Base-by-base conservation (phyloP, 306 rosid genomes). In the Luffa aegyptiaca region DNA sequence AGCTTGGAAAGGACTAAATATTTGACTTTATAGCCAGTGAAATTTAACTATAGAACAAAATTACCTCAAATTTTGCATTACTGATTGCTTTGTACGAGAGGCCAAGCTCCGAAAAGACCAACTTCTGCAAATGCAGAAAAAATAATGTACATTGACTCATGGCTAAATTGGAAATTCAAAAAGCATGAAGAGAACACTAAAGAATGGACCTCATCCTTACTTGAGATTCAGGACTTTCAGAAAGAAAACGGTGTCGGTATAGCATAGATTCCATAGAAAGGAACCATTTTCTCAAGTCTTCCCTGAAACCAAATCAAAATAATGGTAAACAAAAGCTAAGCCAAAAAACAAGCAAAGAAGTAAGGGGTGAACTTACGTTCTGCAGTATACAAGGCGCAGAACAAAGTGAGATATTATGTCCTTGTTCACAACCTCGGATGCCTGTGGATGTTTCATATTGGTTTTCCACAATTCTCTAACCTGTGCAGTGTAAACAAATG, bases 271-370 rank as follows among this genome's bases (percentile, higher is more conserved):
- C 99, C 97, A 86, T 86, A 26, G 97, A 88, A 76, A 95, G 93
- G 82, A 95, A 93, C 99, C 99, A 95, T 86, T 91, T 95, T 82
- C 97, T 90, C 89, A 93, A 87, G 8, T 95, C 97, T 80, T 95
- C 99, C 82, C 99, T 93, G 63, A 65, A 17, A 75, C 35, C 80
- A 74, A 20, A 69, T 8, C 71, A 59, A 36, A 71, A 61, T 37
- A 76, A 75, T 16, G 61, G 44, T 61, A 18, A 76, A 62, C 79
- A 80, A 10, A 56, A 55, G 51, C 57, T 45, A 75, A 36, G 79
- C 68, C 72, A 37, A 64, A 9, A 66, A 39, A 21, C 21, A 39
- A 52, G 14, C 37, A 21, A 71, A 55, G 31, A 49, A 45, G 74
- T 16, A 76, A 17, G 56, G 31, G 10, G 45, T 3, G 53, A 13